Base-by-base conservation (phyloP, 2,329 filamentous ascomycete genomes). In the Lizonia empirigonia region DNA sequence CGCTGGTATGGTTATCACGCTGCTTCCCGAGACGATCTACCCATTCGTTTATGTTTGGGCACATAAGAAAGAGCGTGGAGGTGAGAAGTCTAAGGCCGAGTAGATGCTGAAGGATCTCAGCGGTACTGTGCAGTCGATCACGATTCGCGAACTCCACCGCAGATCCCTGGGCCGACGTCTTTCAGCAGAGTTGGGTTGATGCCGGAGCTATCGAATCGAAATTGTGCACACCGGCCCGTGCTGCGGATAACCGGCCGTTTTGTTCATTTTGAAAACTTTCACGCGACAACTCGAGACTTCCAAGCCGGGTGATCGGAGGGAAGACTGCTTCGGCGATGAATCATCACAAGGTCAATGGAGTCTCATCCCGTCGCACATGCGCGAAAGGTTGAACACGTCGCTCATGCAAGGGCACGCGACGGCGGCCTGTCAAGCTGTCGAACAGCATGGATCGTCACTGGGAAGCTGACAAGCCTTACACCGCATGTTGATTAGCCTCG, bases 41-140 rank as follows among this genome's bases (percentile, higher is more conserved):
- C 74, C 73, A 0, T 70, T 74, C 29, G 64, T 72, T 6, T 76
- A 76, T 49, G 48, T 75, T n/a, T 67, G 67, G 64, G 67, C 68
- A 18, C 59, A 65, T 40, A 36, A 45, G 29, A 61, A 64, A 34
- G 64, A 65, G 50, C 57, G 53, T 30, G 57, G 49, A 26, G 58
- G 37, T 8, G 33, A 45, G 16, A 60, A 59, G 36, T 35, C 37
- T 2, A 58, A 55, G 27, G 22, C 30, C 16, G 41, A 29, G 26
- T 55, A 19, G 26, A 23, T 5, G 5, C n/a, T 15, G 32, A 47
- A 18, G 15, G 16, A 49, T 15, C 4, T 7, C 12, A 10, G 7
- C 16, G n/a, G n/a, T 18, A 3, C 7, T 10, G 30, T 10, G 30
- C 15, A 44, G 19, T 32, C n/a, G 18, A 5, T 26, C n/a, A n/a